phyloP scores from a whole-genome alignment of 2,329 filamentous ascomycete genomes.

The Orbilia brochopaga region DNA sequence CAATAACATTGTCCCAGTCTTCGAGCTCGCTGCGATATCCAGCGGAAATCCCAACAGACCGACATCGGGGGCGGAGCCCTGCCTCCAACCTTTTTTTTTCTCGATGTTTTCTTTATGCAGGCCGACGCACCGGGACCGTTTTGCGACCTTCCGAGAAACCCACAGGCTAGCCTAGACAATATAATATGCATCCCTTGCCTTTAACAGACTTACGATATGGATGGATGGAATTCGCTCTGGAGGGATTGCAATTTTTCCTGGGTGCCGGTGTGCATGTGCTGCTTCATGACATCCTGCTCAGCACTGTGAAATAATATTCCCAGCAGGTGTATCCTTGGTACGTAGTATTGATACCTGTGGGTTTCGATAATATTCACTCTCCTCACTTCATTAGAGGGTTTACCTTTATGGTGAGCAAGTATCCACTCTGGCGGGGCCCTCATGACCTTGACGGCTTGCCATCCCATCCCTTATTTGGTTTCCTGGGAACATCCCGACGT shows the following conservation, averaged over 20 bases:
- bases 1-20: constrained; percentile 1
- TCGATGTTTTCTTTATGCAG: constrained; percentile 30
- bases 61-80: constrained; percentile 1
- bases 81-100: not conserved
- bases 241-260: constrained; percentile 7
- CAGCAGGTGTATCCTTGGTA: not conserved
- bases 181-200: constrained; percentile 17
- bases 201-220: constrained; percentile 26
- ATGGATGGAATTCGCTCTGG: too few relatives aligned
- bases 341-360: constrained; percentile 6
- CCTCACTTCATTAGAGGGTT: constrained; percentile 16
- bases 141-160: constrained; percentile 36
- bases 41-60: not conserved
- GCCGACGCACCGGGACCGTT: constrained; percentile 27
- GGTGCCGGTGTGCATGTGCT: constrained; percentile 17
- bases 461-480: constrained; percentile 47
- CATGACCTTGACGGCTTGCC: constrained; percentile 35
- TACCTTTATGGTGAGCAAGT: constrained; percentile 7
- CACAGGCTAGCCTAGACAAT: constrained; percentile 44
- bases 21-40: not conserved
- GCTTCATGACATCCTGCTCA: too few relatives aligned
- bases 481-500: constrained; percentile 47
- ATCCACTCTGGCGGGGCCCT: constrained; percentile 47
- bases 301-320: too few relatives aligned
- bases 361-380: constrained; percentile 3